phyloP scores from a whole-genome alignment of 2,329 filamentous ascomycete species.

The Colletotrichum sp. region DNA sequence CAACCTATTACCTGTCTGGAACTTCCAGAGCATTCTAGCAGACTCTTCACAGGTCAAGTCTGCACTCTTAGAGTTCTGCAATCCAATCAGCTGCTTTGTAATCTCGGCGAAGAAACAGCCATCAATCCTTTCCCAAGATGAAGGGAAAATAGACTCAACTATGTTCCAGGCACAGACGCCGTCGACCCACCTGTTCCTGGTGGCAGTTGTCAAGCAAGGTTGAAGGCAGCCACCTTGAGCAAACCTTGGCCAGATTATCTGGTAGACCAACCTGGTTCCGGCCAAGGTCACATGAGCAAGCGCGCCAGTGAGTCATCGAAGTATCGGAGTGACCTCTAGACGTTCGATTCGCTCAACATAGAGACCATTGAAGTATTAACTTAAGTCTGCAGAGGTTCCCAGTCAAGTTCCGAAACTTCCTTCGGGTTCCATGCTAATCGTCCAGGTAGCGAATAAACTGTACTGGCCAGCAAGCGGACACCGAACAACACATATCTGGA shows the following conservation, averaged over 20 bases:
- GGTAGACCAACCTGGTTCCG: background rate
- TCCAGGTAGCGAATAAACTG: background rate
- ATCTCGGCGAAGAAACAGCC: background rate
- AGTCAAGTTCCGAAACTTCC: background rate
- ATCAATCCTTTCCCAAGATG: background rate
- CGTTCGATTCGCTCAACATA: background rate
- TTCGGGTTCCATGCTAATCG: background rate
- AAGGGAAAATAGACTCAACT: background rate
- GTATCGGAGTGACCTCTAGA: background rate
- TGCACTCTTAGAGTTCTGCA: rapidly evolving
- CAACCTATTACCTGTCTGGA: background rate
- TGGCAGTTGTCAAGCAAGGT: background rate
- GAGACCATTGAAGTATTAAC: background rate
- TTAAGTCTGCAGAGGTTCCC: background rate
- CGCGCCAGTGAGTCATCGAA: background rate
- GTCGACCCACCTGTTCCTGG: background rate
- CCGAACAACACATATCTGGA: background rate
- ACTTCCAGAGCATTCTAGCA: background rate
- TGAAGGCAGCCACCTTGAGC: background rate
- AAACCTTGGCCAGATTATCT: background rate
- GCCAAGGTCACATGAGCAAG: background rate
- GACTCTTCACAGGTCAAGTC: background rate
- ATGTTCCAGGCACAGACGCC: background rate
- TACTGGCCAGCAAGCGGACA: background rate
- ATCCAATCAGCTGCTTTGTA: background rate